Evolutionary conservation across 148 eudicot species (phyloP).

Genomic region (Euryodendron excelsum): DNA sequence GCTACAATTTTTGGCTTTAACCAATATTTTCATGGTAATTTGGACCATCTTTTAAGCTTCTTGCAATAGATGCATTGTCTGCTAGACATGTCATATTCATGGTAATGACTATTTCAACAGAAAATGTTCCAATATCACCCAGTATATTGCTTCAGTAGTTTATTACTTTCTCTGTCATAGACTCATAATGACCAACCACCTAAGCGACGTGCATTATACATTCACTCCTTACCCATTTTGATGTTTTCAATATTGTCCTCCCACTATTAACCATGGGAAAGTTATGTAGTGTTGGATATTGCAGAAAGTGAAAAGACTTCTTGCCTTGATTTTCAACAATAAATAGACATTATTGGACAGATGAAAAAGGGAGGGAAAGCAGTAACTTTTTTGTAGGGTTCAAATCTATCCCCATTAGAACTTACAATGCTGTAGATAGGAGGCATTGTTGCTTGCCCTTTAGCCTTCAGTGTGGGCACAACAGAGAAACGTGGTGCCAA

Average conservation of each 20-base stretch:
- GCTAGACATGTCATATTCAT: neutral
- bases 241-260: neutral
- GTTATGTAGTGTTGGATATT: neutral
- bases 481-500: conserved; percentile 78
- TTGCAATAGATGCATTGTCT: neutral
- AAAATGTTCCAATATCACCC: neutral
- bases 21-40: neutral
- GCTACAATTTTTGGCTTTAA: neutral
- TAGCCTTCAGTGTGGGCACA: conserved; percentile 70
- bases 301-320: neutral
- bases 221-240: neutral
- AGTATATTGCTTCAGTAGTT: neutral
- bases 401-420: neutral
- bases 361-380: neutral
- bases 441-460: conserved; percentile 50
- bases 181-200: neutral
- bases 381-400: neutral
- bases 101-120: neutral
- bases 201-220: neutral
- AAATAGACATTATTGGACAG: neutral
- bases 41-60: neutral
- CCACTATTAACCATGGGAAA: neutral
- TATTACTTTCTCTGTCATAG: neutral
- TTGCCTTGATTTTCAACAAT: conserved; percentile 5
- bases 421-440: conserved; percentile 90